These are phyloP conservation scores for Penicillium argentinense DNA, from an alignment of 495 filamentous ascomycete species.

Conservation along the genomic window DNA sequence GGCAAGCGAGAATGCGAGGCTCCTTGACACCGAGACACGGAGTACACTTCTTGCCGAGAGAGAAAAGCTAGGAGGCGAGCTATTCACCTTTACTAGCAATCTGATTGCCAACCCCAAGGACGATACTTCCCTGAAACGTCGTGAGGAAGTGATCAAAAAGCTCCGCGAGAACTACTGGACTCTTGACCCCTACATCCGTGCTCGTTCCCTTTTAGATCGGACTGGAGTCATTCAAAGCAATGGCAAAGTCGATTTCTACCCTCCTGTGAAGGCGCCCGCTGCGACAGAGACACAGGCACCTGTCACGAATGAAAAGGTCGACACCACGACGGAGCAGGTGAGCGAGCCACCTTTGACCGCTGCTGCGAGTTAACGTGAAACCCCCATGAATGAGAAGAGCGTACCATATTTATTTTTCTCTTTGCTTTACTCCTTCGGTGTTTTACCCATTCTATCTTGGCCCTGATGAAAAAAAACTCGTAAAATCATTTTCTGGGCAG, in stretches of 20 bases:
- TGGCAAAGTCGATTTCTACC: conserved; percentile 65
- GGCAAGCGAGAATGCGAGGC: conserved; percentile 65
- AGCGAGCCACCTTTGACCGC: background rate
- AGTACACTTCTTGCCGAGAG: conserved; percentile 57
- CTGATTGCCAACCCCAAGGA: conserved; percentile 54
- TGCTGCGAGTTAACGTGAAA: too few species aligned
- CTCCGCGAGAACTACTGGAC: conserved; percentile 81
- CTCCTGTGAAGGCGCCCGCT: conserved; percentile 8
- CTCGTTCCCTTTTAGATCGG: conserved; percentile 69
- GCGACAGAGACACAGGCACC: background rate
- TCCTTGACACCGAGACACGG: conserved; percentile 61
- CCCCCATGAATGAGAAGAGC: too few species aligned
- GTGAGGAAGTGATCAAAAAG: conserved; percentile 57
- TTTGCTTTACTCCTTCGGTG: too few species aligned
- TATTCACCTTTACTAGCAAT: conserved; percentile 61
- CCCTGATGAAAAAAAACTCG: too few species aligned
- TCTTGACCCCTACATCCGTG: conserved; percentile 71
- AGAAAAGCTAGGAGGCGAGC: conserved; percentile 59
- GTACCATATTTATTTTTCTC: too few species aligned
- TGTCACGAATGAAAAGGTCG: background rate
- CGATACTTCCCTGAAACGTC: conserved; percentile 47
- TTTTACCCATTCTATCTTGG: too few species aligned
- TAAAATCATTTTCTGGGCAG: too few species aligned
- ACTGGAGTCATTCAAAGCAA: conserved; percentile 62
- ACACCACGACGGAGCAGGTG: background rate